Evolutionary conservation across 2,329 filamentous ascomycete species (phyloP).

Genomic region (Tolypocladium amazonense): DNA sequence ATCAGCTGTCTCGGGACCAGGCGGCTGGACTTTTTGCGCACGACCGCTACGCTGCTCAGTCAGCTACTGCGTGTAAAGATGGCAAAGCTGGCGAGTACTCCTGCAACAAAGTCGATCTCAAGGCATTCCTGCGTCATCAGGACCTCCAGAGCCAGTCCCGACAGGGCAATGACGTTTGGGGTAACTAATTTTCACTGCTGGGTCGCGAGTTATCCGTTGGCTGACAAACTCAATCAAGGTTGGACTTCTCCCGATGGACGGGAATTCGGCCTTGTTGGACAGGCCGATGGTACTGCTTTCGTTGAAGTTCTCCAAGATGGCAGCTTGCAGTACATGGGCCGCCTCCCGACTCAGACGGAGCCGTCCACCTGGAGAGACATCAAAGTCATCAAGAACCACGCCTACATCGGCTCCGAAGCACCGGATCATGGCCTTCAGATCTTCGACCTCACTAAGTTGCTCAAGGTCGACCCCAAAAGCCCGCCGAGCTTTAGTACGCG

Average conservation of each 20-base stretch:
- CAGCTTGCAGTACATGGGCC: slow-evolving; percentile 33
- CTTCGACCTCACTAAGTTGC: slow-evolving; percentile 48
- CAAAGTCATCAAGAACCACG: slow-evolving; percentile 24
- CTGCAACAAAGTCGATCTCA: slow-evolving; percentile 26
- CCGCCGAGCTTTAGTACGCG: slow-evolving; percentile 21
- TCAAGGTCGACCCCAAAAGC: slow-evolving; percentile 30
- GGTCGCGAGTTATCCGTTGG: not conserved
- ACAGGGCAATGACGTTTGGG: slow-evolving; percentile 26
- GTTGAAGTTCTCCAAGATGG: slow-evolving; percentile 34
- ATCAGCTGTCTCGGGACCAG: slow-evolving; percentile 2
- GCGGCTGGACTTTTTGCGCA: slow-evolving; percentile 7
- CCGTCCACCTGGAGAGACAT: slow-evolving; percentile 29
- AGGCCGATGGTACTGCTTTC: slow-evolving; percentile 39
- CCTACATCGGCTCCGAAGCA: slow-evolving; percentile 32
- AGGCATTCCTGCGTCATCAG: slow-evolving; percentile 26
- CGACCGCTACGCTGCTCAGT: slow-evolving; percentile 5
- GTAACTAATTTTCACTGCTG: not conserved
- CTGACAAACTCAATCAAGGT: slow-evolving; percentile 14
- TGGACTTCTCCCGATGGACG: slow-evolving; percentile 35
- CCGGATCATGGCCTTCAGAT: slow-evolving; percentile 48
- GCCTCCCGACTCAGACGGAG: slow-evolving; percentile 30
- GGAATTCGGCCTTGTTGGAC: slow-evolving; percentile 37
- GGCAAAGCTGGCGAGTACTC: slow-evolving; percentile 23
- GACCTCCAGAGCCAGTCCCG: slow-evolving; percentile 24
- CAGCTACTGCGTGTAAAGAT: slow-evolving; percentile 13